phyloP scores from a whole-genome alignment of 306 rosid genomes.

The Adenanthera pavonina region DNA sequence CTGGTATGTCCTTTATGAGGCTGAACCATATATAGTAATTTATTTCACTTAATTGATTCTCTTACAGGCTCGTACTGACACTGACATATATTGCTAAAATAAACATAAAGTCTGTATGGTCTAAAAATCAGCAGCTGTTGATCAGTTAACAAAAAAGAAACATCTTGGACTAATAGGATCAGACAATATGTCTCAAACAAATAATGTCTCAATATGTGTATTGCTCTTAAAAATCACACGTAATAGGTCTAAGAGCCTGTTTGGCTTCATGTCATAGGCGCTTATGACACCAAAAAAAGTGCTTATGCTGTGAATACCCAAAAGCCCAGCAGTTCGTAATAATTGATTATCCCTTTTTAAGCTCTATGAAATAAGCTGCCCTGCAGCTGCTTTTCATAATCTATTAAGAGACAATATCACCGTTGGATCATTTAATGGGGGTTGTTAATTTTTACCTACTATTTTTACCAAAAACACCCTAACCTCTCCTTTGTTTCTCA shows the following conservation, averaged over 20 bases:
- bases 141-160: conserved; percentile 31
- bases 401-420: too few relatives aligned
- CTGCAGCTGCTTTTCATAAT: too few relatives aligned
- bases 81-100: background rate
- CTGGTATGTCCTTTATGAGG: conserved; percentile 15
- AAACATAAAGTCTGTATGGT: conserved; percentile 12
- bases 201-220: background rate
- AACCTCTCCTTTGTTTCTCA: too few relatives aligned
- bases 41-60: background rate
- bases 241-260: background rate
- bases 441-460: too few relatives aligned
- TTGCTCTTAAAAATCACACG: conserved; percentile 6
- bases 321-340: too few relatives aligned
- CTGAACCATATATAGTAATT: conserved; percentile 5
- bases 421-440: too few relatives aligned
- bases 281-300: too few relatives aligned
- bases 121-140: conserved; percentile 16
- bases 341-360: too few relatives aligned
- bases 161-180: conserved; percentile 15
- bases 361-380: too few relatives aligned
- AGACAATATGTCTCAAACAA: background rate
- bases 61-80: background rate
- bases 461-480: too few relatives aligned
- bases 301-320: too few relatives aligned
- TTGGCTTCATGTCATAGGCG: too few relatives aligned